A percentile compares a stretch with the other conserved stretches of the same genome.
These are phyloP conservation scores for Dalbergia oliveri DNA, from an alignment of 306 rosid genomes.

Conservation along the genomic window DNA sequence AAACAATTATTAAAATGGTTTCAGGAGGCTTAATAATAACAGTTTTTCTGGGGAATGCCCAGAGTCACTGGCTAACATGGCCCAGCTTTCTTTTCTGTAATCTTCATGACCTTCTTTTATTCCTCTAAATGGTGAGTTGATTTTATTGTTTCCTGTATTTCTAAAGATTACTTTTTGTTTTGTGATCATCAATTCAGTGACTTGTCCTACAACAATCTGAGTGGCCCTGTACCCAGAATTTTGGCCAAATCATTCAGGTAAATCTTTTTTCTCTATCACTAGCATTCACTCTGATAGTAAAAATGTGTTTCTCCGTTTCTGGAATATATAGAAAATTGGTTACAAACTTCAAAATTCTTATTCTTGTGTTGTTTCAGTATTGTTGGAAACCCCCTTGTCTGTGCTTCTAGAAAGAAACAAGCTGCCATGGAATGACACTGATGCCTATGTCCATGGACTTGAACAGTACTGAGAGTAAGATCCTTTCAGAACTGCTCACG, in stretches of 20 bases:
- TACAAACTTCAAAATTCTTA: not conserved
- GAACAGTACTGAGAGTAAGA: constrained; percentile 69
- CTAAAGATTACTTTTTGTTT: constrained; percentile 48
- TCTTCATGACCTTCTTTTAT: constrained; percentile 47
- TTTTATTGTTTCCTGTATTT: constrained; percentile 25
- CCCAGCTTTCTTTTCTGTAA: constrained; percentile 89
- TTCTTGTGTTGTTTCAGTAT: constrained; percentile 63
- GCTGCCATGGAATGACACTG: constrained; percentile 76
- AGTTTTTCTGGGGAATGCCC: constrained; percentile 80
- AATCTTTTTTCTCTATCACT: constrained; percentile 18
- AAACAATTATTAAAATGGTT: constrained; percentile 43
- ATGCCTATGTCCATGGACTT: constrained; percentile 97
- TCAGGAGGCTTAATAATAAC: constrained; percentile 95
- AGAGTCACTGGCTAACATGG: constrained; percentile 79
- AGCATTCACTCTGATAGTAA: no score
- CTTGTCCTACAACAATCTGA: constrained; percentile 88
- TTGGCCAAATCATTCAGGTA: constrained; percentile 93
- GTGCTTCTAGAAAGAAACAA: constrained; percentile 82
- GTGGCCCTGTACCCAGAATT: constrained; percentile 89
- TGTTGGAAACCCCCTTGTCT: constrained; percentile 88
- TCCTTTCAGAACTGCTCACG: not conserved
- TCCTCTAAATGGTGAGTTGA: constrained; percentile 5
- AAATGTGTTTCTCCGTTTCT: constrained; percentile 18
- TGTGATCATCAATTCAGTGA: constrained; percentile 68
- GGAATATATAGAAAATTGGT: constrained; percentile 30